Percentiles rank a stretch among this genome's conserved stretches.
Conservation (phyloP, 768 basidiomycete species). For the Mycena polygramma region DNA sequence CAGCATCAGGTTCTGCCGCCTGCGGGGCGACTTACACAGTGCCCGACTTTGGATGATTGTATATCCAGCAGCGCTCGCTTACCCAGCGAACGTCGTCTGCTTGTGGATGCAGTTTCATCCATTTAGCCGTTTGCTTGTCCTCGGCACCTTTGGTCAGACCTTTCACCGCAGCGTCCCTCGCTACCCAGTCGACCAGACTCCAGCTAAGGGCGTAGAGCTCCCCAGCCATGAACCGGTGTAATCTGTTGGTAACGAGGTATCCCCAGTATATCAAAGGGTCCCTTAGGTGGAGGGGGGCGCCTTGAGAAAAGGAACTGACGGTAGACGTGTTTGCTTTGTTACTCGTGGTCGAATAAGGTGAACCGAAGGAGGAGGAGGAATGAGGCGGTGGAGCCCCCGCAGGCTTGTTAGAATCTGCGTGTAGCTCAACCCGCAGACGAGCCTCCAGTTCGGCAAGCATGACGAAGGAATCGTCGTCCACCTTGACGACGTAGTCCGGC, state of each 20-base stretch:
- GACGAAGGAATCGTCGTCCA: slow-evolving; percentile 95
- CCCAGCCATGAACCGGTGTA: slow-evolving; percentile 95
- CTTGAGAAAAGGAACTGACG: slow-evolving; percentile 17
- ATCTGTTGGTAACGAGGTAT: slow-evolving; percentile 88
- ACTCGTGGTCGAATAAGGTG: slow-evolving; percentile 19
- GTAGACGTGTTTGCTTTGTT: slow-evolving; percentile 26
- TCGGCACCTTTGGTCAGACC: slow-evolving; percentile 83
- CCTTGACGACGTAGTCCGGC: slow-evolving; percentile 94
- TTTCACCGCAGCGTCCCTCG: slow-evolving; percentile 79
- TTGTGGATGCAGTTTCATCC: slow-evolving; percentile 91
- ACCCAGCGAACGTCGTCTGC: slow-evolving; percentile 87
- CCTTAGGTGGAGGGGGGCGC: slow-evolving; percentile 12
- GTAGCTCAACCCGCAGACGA: slow-evolving; percentile 83
- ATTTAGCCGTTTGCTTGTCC: slow-evolving; percentile 93
- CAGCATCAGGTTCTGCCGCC: slow-evolving; percentile 15
- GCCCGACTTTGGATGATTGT: slow-evolving; percentile 95
- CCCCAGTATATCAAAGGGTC: slow-evolving; percentile 91
- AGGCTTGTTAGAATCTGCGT: slow-evolving; percentile 53
- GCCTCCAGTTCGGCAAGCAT: slow-evolving; percentile 96
- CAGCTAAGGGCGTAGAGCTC: slow-evolving; percentile 93
- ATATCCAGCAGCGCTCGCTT: slow-evolving; percentile 96
- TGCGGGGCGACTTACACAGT: slow-evolving; percentile 77
- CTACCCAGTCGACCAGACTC: slow-evolving; percentile 89
- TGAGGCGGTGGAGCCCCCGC: slow-evolving; percentile 35
- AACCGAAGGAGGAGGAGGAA: slow-evolving; percentile 9